These are phyloP conservation scores for Salvia hispanica DNA, from an alignment of 257 asterid species.

Conservation along the genomic window DNA sequence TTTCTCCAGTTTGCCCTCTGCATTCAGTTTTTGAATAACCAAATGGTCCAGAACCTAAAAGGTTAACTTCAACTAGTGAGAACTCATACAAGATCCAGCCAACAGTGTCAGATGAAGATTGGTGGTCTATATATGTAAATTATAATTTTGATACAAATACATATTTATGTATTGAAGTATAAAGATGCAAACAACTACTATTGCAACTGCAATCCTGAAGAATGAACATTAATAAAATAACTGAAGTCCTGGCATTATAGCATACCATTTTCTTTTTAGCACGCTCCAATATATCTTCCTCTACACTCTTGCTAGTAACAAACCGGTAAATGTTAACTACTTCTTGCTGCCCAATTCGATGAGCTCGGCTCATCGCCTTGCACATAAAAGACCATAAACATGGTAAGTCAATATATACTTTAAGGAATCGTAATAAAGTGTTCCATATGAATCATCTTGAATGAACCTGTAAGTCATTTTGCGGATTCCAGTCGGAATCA, in stretches of 20 bases:
- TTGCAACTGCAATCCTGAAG: conserved; percentile 12
- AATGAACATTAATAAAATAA: neutral
- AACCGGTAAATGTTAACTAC: conserved; percentile 96
- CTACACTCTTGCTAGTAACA: conserved; percentile 99
- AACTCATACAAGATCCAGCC: conserved; percentile 16
- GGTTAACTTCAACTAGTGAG: conserved; percentile 28
- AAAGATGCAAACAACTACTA: conserved; percentile 18
- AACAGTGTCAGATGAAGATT: conserved; percentile 20
- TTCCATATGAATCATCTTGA: conserved; percentile 25
- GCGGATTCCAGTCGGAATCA: conserved; percentile 99
- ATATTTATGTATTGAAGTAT: neutral
- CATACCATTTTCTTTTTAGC: conserved; percentile 98
- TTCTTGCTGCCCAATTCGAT: conserved; percentile 99
- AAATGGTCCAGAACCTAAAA: conserved; percentile 94
- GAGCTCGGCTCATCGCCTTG: conserved; percentile 99
- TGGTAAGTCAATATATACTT: conserved; percentile 7
- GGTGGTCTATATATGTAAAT: conserved; percentile 5
- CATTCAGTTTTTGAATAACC: conserved; percentile 94
- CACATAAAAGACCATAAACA: conserved; percentile 31
- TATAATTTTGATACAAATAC: neutral
- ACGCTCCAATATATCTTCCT: conserved; percentile 98
- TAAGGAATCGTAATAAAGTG: conserved; percentile 3
- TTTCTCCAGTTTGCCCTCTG: conserved; percentile 97
- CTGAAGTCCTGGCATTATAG: conserved; percentile 18
- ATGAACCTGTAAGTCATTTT: conserved; percentile 94